Base-by-base conservation (phyloP, 371 early-diverging fungal species). In the Phascolomyces articulosus region DNA sequence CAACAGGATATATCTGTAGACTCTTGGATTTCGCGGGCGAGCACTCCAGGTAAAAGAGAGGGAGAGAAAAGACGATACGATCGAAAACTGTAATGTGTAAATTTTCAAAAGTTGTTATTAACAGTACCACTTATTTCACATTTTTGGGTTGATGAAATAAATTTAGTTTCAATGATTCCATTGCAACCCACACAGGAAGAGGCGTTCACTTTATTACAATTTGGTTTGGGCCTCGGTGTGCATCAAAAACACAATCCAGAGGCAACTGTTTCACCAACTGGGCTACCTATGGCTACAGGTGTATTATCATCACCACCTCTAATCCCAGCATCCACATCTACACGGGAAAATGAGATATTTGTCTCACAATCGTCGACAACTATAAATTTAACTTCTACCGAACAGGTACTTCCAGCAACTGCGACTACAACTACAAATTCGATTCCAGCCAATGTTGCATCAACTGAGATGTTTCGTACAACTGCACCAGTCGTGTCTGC, bases 161-260 rank as follows among this genome's bases (percentile, higher is more conserved):
- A 10, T n/a, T 21, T 55, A 55, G 56, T 38, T 18, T 55, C 56
- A 13, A 38, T 58, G 44, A 26, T 44, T 21, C 27, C 29, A 21
- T 48, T 62, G 10, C 27, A 31, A 54, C 3, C 34, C 0, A 40
- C 44, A 44, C 44, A 38, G 34, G 62, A 68, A 11, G 82, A 81
- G 62, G 79, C 76, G 10, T 82, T 82, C 24, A 75, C 74, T 51
- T 44, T 82, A 31, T 73, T 74, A 44, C 82, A 82, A 29, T 82
- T 82, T 59, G 79, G 78, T 24, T 73, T 81, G 23, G 69, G 68
- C 38, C 68, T 64, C 28, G 57, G 59, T 16, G 49, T 64, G 16
- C 44, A 13, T 16, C 8, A 71, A 66, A 11, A 63, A 71, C 51
- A 60, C 67, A 3, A 69, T 60, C 9, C 34, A 28, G 47, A 11